Evolutionary conservation across 306 rosid genomes (phyloP).

Genomic region (Alnus rubra): DNA sequence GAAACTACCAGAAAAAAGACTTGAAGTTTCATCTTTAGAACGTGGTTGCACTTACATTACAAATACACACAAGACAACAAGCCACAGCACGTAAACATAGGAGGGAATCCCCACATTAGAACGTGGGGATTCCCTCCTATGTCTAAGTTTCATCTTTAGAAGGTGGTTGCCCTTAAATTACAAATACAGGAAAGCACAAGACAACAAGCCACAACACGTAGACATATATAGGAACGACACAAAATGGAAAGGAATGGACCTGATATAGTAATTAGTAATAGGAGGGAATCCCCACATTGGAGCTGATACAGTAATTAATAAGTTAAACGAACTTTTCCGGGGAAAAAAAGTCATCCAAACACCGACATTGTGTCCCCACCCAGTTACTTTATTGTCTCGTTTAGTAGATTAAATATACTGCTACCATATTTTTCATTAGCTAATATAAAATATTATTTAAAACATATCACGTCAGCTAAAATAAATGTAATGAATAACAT

Average conservation of each 20-base stretch:
- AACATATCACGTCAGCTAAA: no score
- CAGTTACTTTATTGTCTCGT: not conserved
- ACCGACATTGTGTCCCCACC: conserved; percentile 27
- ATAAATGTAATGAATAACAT: no score
- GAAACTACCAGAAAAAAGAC: conserved; percentile 12
- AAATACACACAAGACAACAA: not conserved
- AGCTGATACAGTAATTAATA: conserved; percentile 21
- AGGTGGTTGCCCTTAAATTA: no score
- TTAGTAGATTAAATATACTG: no score
- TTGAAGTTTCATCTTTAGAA: not conserved
- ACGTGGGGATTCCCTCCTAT: no score
- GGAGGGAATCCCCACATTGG: conserved; percentile 6
- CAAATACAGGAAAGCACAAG: no score
- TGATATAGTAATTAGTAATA: no score
- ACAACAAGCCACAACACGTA: not conserved
- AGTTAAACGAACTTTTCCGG: not conserved
- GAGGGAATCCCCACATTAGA: no score
- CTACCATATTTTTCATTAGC: no score
- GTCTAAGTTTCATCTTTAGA: no score
- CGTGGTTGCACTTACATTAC: not conserved
- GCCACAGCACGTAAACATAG: no score
- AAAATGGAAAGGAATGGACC: not conserved
- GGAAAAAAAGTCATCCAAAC: conserved; percentile 1
- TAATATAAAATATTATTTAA: no score
- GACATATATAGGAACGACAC: not conserved